Conservation (phyloP, 2,329 filamentous ascomycete species). For the Xylaria sp. region DNA sequence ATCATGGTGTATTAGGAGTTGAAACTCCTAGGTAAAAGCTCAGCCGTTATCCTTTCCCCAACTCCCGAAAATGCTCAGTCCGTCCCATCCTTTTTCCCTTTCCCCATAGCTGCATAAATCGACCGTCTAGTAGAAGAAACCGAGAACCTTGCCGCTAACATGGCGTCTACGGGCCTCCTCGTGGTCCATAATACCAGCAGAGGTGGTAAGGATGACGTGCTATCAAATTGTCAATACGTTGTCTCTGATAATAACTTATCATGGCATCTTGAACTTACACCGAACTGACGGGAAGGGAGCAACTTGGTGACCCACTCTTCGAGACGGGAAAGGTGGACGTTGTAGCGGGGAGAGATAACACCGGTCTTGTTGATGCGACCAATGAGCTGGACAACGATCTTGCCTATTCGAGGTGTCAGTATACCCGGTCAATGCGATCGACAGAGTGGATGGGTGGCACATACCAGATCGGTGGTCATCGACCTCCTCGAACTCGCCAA, state of each 20-base stretch:
- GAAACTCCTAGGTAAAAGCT: slow-evolving; percentile 22
- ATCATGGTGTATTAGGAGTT: slow-evolving; percentile 28
- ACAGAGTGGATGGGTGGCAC: not conserved
- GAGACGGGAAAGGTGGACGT: slow-evolving; percentile 93
- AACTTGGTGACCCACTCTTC: slow-evolving; percentile 99
- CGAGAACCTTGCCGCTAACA: slow-evolving; percentile 98
- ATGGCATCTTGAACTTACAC: slow-evolving; percentile 34
- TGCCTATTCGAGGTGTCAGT: slow-evolving; percentile 44
- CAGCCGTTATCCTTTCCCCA: slow-evolving; percentile 27
- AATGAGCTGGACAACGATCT: slow-evolving; percentile 99
- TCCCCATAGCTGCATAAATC: slow-evolving; percentile 5
- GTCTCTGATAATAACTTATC: not conserved
- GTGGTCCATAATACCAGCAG: slow-evolving; percentile 99
- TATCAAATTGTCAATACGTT: not conserved
- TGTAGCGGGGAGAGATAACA: slow-evolving; percentile 99
- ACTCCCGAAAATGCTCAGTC: slow-evolving; percentile 32
- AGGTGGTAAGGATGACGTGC: slow-evolving; percentile 98
- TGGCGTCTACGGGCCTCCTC: slow-evolving; percentile 99
- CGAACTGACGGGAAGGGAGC: slow-evolving; percentile 98
- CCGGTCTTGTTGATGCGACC: slow-evolving; percentile 98
- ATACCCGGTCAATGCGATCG: not conserved
- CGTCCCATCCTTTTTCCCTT: slow-evolving; percentile 5
- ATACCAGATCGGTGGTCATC: slow-evolving; percentile 90
- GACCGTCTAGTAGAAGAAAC: slow-evolving; percentile 87
- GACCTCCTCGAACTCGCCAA: slow-evolving; percentile 98